Percentiles rank a stretch among this genome's conserved stretches.
Conservation (phyloP, 257 asterid species). For the Salvia rosmarinus region DNA sequence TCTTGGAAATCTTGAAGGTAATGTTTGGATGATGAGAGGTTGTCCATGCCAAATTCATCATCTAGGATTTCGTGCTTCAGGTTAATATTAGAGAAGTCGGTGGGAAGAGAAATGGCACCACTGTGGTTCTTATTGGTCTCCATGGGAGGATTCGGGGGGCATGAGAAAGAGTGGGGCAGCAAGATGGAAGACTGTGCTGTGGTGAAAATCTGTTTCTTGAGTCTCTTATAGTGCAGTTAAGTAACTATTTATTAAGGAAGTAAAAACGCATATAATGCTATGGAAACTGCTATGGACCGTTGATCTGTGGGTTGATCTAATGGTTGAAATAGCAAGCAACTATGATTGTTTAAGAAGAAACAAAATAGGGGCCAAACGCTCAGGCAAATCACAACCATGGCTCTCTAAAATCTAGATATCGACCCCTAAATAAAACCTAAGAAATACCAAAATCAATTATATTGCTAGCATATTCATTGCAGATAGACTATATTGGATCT, state of each 20-base stretch:
- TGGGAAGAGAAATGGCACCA: constrained; percentile 32
- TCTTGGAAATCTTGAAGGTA: constrained; percentile 62
- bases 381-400: background rate
- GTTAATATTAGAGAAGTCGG: constrained; percentile 40
- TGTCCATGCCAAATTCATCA: constrained; percentile 46
- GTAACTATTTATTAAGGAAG: constrained; percentile 41
- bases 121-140: constrained; percentile 32
- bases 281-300: constrained; percentile 35
- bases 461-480: constrained; percentile 7
- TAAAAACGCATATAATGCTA: constrained; percentile 45
- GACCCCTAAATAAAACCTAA: background rate
- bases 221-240: constrained; percentile 40
- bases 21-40: constrained; percentile 42
- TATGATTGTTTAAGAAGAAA: background rate
- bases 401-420: background rate
- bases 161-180: constrained; percentile 34
- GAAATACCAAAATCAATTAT: background rate
- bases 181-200: constrained; percentile 31
- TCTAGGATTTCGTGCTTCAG: constrained; percentile 46
- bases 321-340: constrained; percentile 26
- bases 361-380: background rate
- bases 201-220: constrained; percentile 35
- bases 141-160: constrained; percentile 38
- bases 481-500: background rate
- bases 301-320: constrained; percentile 36